Evolutionary conservation across 2,329 filamentous ascomycete species (phyloP).

Genomic region (Didymellaceae sp.): DNA sequence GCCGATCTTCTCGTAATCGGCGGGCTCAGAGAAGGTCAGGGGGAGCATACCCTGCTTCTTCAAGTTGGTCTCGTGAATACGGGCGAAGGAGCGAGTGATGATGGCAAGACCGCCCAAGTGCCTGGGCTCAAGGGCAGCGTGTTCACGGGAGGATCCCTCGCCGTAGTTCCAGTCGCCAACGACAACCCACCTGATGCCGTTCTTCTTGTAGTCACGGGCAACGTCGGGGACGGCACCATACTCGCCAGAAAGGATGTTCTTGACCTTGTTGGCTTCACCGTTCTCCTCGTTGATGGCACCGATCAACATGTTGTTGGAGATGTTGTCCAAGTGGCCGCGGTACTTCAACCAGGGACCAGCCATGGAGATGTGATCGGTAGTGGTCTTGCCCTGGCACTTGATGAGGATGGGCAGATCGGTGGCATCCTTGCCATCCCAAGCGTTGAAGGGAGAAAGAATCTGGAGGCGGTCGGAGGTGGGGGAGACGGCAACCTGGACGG

Average conservation of each 20-base stretch:
- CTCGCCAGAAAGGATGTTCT: constrained; percentile 84
- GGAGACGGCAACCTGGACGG: constrained; percentile 80
- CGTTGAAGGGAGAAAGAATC: constrained; percentile 80
- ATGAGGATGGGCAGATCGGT: constrained; percentile 87
- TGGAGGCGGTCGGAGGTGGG: constrained; percentile 94
- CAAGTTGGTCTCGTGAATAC: constrained; percentile 99
- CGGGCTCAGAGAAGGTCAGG: constrained; percentile 90
- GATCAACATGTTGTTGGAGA: constrained; percentile 99
- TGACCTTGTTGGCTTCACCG: constrained; percentile 95
- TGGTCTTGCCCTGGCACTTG: constrained; percentile 96
- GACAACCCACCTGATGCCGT: constrained; percentile 96
- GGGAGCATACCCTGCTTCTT: constrained; percentile 99
- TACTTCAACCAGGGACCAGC: constrained; percentile 98
- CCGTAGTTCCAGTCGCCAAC: constrained; percentile 99
- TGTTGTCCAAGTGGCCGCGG: constrained; percentile 98
- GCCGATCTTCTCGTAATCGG: constrained; percentile 96
- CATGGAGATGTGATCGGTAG: constrained; percentile 97
- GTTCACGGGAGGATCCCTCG: constrained; percentile 96
- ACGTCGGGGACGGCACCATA: constrained; percentile 90
- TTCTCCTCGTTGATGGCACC: constrained; percentile 96
- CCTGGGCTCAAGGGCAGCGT: constrained; percentile 95
- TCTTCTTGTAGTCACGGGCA: constrained; percentile 97
- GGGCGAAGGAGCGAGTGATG: constrained; percentile 93
- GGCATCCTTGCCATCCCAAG: constrained; percentile 94
- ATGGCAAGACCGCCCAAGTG: constrained; percentile 97